Base-by-base conservation (phyloP, 768 basidiomycete species). In the Hydnomerulius pinastri region DNA sequence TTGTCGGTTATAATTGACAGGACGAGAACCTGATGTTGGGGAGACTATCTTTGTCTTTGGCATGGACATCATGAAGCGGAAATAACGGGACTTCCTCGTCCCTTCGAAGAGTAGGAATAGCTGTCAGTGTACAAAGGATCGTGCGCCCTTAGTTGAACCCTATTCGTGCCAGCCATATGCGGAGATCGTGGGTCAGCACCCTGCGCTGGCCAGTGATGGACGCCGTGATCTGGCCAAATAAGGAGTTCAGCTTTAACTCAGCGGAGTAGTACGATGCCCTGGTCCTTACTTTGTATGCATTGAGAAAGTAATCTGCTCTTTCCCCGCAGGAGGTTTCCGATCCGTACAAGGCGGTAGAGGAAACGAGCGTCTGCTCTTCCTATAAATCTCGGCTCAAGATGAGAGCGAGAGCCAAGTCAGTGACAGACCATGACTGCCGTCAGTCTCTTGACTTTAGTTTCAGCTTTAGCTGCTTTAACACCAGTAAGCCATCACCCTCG, bases 1-100 rank as follows among this genome's bases (percentile, higher is more conserved):
- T 35, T 6, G 33, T 35, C n/a, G n/a, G n/a, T n/a, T n/a, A n/a
- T n/a, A n/a, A n/a, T 35, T 35, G 69, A 77, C 21, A 87, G 86
- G 85, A 64, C 70, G 17, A 81, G 81, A 1, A 73, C 86, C 35
- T 86, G 86, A 11, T 88, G 86, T 62, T 86, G 76, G 68, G 85
- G 86, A 60, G 47, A 70, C 64, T n/a, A 6, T 38, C 43, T 30
- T 42, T 28, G 43, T 42, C 27, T 45, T 46, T 56, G 64, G 7
- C 38, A 23, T 20, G 21, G 23, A 44, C 41, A 30, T 17, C 7
- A 5, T n/a, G 33, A 35, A 33, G 18, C 9, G n/a, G n/a, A 17
- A n/a, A 35, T 35, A 11, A 1, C 17, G 13, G 33, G 33, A 15
- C 33, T 6, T 17, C 6, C 10, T 35, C 33, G 12, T 35, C 6